Percentiles rank a stretch among this genome's conserved stretches.
Conservation (phyloP, 108 stramenopile genomes). For the Fistulifera pelliculosa region DNA sequence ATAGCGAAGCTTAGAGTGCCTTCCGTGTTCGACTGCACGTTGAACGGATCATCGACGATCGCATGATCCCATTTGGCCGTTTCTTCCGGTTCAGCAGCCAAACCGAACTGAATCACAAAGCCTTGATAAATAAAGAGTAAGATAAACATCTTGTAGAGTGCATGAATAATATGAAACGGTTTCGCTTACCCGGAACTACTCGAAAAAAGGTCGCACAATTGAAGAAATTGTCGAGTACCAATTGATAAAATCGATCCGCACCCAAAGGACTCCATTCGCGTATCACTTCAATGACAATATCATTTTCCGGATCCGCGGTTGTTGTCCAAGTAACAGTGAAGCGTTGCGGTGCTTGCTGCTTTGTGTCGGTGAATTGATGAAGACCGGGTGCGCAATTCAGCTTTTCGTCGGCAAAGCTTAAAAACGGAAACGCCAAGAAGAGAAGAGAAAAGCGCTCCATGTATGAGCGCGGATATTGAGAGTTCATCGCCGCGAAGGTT, state of each 20-base stretch:
- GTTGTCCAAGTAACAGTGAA: no score
- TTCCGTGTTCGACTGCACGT: slow-evolving; percentile 24
- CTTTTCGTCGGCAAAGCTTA: no score
- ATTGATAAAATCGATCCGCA: slow-evolving; percentile 49
- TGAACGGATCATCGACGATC: slow-evolving; percentile 29
- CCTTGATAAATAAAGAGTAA: slow-evolving; percentile 13
- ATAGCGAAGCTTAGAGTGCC: slow-evolving; percentile 44
- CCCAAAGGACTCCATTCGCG: slow-evolving; percentile 24
- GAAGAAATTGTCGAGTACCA: slow-evolving; percentile 50
- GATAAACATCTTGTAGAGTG: slow-evolving; percentile 25
- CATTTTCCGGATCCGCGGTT: no score
- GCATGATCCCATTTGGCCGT: slow-evolving; percentile 21
- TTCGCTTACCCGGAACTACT: slow-evolving; percentile 27
- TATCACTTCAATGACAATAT: slow-evolving; percentile 1
- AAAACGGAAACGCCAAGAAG: no score
- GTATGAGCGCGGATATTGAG: no score
- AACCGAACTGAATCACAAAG: slow-evolving; percentile 70
- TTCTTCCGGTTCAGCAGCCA: slow-evolving; percentile 28
- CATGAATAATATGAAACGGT: slow-evolving; percentile 21
- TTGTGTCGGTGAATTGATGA: no score
- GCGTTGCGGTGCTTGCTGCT: no score
- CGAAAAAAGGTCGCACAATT: slow-evolving; percentile 61
- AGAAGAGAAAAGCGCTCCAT: no score
- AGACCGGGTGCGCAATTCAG: no score
- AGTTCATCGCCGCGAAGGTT: no score